Percentiles rank a stretch among this genome's conserved stretches.
Evolutionary conservation across 1,284 basidiomycete genomes (phyloP).

Genomic region (Rhizoctonia solani): DNA sequence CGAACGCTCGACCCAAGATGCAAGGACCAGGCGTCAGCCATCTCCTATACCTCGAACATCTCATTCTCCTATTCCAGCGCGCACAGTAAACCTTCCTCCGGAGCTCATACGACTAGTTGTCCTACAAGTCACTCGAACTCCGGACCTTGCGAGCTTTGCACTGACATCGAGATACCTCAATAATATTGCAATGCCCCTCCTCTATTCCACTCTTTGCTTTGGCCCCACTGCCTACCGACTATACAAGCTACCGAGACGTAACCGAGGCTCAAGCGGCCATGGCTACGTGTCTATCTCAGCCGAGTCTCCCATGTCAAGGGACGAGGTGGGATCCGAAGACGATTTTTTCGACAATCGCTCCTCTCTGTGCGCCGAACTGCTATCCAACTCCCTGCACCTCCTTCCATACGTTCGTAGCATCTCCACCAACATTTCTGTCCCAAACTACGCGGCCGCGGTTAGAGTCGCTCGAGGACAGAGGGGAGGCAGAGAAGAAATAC

Average conservation of each 20-base stretch:
- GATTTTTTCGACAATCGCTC: slow-evolving; percentile 31
- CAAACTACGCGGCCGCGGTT: slow-evolving; percentile 24
- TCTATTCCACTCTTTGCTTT: slow-evolving; percentile 21
- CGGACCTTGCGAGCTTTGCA: slow-evolving; percentile 23
- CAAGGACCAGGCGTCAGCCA: background rate
- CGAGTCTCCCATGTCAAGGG: slow-evolving; percentile 11
- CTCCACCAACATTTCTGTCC: slow-evolving; percentile 22
- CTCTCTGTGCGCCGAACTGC: slow-evolving; percentile 31
- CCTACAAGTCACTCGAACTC: slow-evolving; percentile 1
- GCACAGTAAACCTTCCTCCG: slow-evolving; percentile 4
- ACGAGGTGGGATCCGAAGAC: slow-evolving; percentile 19
- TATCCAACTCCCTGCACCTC: slow-evolving; percentile 3
- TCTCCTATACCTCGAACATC: background rate
- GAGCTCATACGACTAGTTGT: slow-evolving; percentile 13
- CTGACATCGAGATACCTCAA: slow-evolving; percentile 19
- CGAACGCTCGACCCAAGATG: background rate
- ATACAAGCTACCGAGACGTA: background rate
- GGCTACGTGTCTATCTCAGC: slow-evolving; percentile 28
- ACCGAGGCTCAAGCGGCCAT: slow-evolving; percentile 6
- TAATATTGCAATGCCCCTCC: slow-evolving; percentile 7
- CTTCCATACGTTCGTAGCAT: slow-evolving; percentile 13
- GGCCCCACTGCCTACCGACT: slow-evolving; percentile 17
- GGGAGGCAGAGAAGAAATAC: slow-evolving; percentile 12
- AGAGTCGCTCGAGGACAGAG: slow-evolving; percentile 22
- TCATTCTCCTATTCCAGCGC: background rate